Percentiles rank a stretch among this genome's conserved stretches.
Conservation (phyloP, 2,329 filamentous ascomycete species). For the Fusarium mundagurra region DNA sequence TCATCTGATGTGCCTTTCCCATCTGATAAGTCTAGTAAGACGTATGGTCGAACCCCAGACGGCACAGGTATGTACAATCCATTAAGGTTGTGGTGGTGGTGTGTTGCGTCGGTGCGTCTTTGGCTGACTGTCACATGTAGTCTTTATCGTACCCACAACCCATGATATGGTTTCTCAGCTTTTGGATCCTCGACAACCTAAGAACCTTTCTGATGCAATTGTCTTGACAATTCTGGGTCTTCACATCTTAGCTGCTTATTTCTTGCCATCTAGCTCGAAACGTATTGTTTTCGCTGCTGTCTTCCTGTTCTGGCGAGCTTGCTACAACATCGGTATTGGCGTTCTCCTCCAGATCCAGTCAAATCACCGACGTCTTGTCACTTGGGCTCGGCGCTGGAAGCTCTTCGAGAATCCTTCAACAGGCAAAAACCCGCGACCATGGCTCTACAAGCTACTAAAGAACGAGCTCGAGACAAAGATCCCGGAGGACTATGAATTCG, state of each 20-base stretch:
- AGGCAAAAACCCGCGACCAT: constrained; percentile 84
- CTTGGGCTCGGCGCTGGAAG: constrained; percentile 85
- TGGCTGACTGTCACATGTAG: constrained; percentile 59
- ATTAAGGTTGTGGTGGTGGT: constrained; percentile 3
- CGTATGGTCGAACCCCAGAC: constrained; percentile 89
- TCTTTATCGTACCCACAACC: constrained; percentile 94
- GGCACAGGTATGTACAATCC: constrained; percentile 77
- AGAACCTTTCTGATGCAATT: constrained; percentile 87
- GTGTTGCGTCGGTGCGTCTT: constrained; percentile 17
- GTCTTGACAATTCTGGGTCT: constrained; percentile 81
- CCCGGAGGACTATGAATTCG: constrained; percentile 90
- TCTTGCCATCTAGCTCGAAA: constrained; percentile 74
- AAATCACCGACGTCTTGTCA: constrained; percentile 83
- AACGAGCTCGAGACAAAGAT: constrained; percentile 95
- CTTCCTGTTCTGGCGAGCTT: constrained; percentile 91
- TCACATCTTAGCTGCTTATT: constrained; percentile 78
- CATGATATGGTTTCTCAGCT: constrained; percentile 99
- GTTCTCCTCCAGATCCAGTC: constrained; percentile 90
- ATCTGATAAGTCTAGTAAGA: constrained; percentile 67
- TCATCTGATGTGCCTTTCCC: constrained; percentile 17
- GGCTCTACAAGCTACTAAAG: constrained; percentile 85
- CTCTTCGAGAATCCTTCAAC: constrained; percentile 86
- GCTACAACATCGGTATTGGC: constrained; percentile 95
- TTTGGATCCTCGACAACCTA: constrained; percentile 91
- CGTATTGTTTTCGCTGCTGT: constrained; percentile 81